A percentile compares a stretch with the other conserved stretches of the same genome.
phyloP scores from a whole-genome alignment of 2,329 filamentous ascomycete species.

The Exophiala calicioides region DNA sequence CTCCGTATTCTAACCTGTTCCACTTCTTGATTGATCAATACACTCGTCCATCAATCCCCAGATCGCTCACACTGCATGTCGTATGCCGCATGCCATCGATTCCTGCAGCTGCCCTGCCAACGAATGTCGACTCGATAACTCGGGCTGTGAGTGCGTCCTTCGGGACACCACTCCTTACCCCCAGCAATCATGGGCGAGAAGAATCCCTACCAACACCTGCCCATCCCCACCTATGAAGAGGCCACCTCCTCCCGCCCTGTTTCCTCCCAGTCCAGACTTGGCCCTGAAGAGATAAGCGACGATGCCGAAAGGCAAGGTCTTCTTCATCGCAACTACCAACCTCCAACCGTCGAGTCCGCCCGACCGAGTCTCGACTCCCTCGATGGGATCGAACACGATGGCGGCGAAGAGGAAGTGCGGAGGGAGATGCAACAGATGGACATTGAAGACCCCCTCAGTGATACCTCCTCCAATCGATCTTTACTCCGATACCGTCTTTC shows the following conservation, averaged over 20 bases:
- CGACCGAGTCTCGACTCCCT: conserved; percentile 63
- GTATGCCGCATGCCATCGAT: background rate
- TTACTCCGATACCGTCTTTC: conserved; percentile 53
- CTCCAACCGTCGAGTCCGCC: conserved; percentile 80
- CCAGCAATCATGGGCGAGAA: conserved; percentile 50
- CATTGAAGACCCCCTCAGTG: conserved; percentile 65
- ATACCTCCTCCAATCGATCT: conserved; percentile 37
- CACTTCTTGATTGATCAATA: too few relatives aligned
- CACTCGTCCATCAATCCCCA: too few relatives aligned
- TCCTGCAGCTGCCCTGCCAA: background rate
- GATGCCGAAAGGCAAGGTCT: conserved; percentile 78
- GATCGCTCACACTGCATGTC: too few relatives aligned
- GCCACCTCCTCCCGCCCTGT: conserved; percentile 63
- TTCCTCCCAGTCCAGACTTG: conserved; percentile 52
- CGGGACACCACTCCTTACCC: conserved; percentile 23
- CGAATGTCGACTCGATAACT: conserved; percentile 20
- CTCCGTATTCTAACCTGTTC: too few relatives aligned
- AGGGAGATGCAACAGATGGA: conserved; percentile 89
- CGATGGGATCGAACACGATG: conserved; percentile 54
- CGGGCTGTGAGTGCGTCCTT: conserved; percentile 26
- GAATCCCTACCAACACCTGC: conserved; percentile 60
- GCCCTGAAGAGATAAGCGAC: conserved; percentile 63
- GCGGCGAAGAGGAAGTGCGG: conserved; percentile 67
- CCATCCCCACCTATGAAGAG: conserved; percentile 84
- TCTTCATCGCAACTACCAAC: conserved; percentile 68